Conservation (phyloP, 768 basidiomycete genomes). For the Kwoniella heveanensis region DNA sequence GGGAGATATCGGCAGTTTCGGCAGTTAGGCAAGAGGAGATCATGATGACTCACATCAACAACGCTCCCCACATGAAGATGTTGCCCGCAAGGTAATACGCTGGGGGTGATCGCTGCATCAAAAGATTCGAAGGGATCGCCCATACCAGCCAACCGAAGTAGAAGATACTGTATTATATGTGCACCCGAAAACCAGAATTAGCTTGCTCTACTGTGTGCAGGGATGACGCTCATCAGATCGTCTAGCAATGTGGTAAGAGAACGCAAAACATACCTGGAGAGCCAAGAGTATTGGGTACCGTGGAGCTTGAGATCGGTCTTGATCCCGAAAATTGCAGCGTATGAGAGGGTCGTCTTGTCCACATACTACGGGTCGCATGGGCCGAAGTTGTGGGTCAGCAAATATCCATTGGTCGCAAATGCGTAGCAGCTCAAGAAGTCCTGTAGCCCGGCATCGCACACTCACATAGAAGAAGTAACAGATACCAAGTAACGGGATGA, state of each 20-base stretch:
- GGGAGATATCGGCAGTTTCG: no score
- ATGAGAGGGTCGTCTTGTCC: conserved; percentile 54
- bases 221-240: no score
- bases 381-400: neutral
- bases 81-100: conserved; percentile 58
- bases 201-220: no score
- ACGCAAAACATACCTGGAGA: conserved; percentile 29
- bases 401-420: neutral
- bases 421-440: no score
- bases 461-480: conserved; percentile 51
- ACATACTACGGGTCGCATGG: no score
- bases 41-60: conserved; percentile 55
- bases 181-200: no score
- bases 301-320: conserved; percentile 55
- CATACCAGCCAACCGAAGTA: conserved; percentile 59
- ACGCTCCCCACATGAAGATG: conserved; percentile 58
- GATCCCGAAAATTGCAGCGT: conserved; percentile 55
- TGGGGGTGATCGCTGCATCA: conserved; percentile 58
- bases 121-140: conserved; percentile 59
- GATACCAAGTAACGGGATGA: conserved; percentile 46
- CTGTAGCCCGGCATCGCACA: neutral
- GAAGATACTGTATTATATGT: conserved; percentile 52
- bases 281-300: conserved; percentile 55
- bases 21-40: no score
- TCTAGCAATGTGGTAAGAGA: no score